These are phyloP conservation scores for Penicillium sp. DNA, from an alignment of 2,329 filamentous ascomycete genomes.

Conservation along the genomic window DNA sequence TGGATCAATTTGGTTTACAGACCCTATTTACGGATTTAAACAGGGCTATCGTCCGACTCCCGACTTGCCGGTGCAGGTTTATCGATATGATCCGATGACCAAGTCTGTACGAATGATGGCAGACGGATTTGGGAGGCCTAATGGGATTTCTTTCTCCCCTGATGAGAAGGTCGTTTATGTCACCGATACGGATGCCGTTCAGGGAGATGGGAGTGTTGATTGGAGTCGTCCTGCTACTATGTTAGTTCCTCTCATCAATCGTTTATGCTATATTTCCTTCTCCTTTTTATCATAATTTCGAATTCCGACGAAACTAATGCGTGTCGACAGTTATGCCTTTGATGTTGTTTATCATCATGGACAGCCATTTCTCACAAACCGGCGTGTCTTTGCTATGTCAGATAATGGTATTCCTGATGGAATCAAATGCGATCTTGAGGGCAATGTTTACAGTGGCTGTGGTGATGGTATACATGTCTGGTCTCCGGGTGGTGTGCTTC, in stretches of 20 bases:
- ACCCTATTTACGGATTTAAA: slow-evolving; percentile 39
- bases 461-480: slow-evolving; percentile 58
- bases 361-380: slow-evolving; percentile 48
- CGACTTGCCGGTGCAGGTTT: slow-evolving; percentile 38
- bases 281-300: not conserved
- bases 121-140: slow-evolving; percentile 42
- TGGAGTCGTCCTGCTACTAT: slow-evolving; percentile 24
- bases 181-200: slow-evolving; percentile 39
- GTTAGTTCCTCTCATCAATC: slow-evolving; percentile 4
- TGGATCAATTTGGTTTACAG: slow-evolving; percentile 42
- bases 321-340: slow-evolving; percentile 45
- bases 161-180: slow-evolving; percentile 43
- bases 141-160: slow-evolving; percentile 46
- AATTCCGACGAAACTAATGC: not conserved
- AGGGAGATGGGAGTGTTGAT: slow-evolving; percentile 21
- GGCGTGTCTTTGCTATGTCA: slow-evolving; percentile 53
- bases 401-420: slow-evolving; percentile 47
- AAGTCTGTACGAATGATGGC: slow-evolving; percentile 39
- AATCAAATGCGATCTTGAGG: slow-evolving; percentile 52
- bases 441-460: slow-evolving; percentile 58
- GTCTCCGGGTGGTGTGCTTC: slow-evolving; percentile 48
- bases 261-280: not conserved
- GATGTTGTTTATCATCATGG: slow-evolving; percentile 42
- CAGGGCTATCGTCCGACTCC: slow-evolving; percentile 37
- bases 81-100: slow-evolving; percentile 38